Evolutionary conservation across 352 stramenopile genomes (phyloP).

Genomic region (Phytopythium ostracodes): DNA sequence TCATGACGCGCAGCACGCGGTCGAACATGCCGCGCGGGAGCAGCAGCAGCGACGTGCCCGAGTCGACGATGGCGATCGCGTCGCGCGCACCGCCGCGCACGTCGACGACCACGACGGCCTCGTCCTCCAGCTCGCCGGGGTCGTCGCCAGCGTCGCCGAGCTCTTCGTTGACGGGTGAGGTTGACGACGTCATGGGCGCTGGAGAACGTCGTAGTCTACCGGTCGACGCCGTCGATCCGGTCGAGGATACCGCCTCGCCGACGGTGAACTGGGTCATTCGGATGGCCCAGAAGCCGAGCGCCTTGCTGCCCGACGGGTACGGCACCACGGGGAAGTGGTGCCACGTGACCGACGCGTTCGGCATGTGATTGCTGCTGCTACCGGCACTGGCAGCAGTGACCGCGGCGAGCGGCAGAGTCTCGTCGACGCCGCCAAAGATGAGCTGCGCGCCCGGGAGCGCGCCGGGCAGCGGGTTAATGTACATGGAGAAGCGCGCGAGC

Average conservation of each 20-base stretch:
- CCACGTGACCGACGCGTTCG: constrained; percentile 22
- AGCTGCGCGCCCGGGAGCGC: constrained; percentile 42
- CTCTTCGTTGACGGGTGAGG: constrained; percentile 1
- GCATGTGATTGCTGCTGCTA: constrained; percentile 4
- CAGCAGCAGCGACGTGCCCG: constrained; percentile 59
- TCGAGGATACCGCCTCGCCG: neutral
- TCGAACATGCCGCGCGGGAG: constrained; percentile 43
- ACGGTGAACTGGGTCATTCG: constrained; percentile 31
- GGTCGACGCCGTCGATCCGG: neutral
- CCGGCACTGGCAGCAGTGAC: neutral
- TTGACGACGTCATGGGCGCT: neutral
- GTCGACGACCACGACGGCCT: neutral
- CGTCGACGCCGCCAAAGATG: constrained; percentile 54
- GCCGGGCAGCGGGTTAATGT: constrained; percentile 52
- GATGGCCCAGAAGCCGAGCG: constrained; percentile 59
- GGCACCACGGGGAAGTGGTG: constrained; percentile 44
- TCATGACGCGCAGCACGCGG: constrained; percentile 30
- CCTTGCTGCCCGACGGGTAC: constrained; percentile 26
- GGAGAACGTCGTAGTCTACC: neutral
- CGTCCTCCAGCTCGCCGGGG: neutral
- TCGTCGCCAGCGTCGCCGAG: constrained; percentile 2
- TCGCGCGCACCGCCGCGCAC: neutral
- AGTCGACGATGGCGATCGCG: constrained; percentile 54
- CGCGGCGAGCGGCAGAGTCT: constrained; percentile 19
- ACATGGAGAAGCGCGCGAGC: constrained; percentile 55